phyloP scores from a whole-genome alignment of 208 protist species.

The Naegleria lovaniensis region DNA sequence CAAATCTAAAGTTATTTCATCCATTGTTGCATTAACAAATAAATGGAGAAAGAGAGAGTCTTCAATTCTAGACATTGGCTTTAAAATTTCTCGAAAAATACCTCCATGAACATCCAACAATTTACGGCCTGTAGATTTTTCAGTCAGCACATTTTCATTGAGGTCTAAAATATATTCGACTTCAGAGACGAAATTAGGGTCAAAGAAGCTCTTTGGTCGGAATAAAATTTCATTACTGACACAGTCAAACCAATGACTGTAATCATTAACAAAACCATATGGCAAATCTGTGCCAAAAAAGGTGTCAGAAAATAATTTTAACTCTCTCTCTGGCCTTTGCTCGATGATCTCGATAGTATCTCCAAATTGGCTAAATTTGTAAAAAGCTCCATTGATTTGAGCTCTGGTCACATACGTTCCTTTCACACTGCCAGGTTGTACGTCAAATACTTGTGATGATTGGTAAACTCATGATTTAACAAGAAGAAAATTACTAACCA shows the following conservation, averaged over 20 bases:
- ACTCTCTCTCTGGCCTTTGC: neutral
- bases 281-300: neutral
- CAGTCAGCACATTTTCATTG: neutral
- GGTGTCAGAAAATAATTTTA: neutral
- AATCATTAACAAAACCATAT: neutral
- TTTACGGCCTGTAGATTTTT: neutral
- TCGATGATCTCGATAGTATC: neutral
- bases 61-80: neutral
- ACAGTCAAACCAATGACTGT: neutral
- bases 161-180: neutral
- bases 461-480: neutral
- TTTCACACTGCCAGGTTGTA: neutral
- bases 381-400: neutral
- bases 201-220: neutral
- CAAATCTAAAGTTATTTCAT: neutral
- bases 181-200: neutral
- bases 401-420: neutral
- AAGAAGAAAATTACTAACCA: neutral
- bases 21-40: neutral
- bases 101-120: neutral
- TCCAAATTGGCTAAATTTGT: neutral
- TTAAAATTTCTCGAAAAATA: neutral
- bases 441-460: neutral
- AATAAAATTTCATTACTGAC: neutral
- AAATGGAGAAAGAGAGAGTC: neutral